Evolutionary conservation across 176 grass and related monocot species (phyloP).

Genomic region (Lolium rigidum): DNA sequence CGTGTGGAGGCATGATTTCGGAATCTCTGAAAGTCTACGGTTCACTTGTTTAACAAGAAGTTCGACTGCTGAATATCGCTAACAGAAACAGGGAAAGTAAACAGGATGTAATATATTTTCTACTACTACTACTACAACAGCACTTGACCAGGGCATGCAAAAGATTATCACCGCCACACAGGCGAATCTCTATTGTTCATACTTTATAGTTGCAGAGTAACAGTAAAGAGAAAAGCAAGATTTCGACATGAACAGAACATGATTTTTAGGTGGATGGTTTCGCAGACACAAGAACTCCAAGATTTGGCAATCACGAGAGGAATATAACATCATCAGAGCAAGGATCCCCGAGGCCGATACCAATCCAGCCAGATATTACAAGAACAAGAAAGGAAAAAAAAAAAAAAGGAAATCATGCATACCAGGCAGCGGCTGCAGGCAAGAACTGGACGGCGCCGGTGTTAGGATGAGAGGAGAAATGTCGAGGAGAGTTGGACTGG

Average conservation of each 20-base stretch:
- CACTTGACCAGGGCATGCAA: neutral
- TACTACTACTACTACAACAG: neutral
- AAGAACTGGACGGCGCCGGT: neutral
- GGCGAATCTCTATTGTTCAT: neutral
- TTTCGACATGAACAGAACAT: neutral
- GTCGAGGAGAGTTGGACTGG: neutral
- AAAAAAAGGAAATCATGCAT: neutral
- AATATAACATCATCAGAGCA: neutral
- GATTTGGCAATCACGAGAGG: neutral
- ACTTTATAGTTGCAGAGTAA: neutral
- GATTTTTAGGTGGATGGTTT: neutral
- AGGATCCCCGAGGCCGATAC: neutral
- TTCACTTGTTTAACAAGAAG: neutral
- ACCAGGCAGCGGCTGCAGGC: constrained; percentile 3
- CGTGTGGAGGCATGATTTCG: neutral
- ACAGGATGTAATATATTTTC: neutral
- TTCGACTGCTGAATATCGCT: neutral
- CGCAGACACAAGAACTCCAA: neutral
- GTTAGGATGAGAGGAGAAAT: neutral
- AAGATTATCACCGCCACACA: neutral
- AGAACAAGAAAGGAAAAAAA: constrained; percentile 16
- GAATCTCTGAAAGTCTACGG: neutral
- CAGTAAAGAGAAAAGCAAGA: neutral
- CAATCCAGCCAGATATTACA: neutral
- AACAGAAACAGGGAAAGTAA: constrained; percentile 2